phyloP scores from a whole-genome alignment of 108 stramenopile species.

The Aurantiochytrium sp. region DNA sequence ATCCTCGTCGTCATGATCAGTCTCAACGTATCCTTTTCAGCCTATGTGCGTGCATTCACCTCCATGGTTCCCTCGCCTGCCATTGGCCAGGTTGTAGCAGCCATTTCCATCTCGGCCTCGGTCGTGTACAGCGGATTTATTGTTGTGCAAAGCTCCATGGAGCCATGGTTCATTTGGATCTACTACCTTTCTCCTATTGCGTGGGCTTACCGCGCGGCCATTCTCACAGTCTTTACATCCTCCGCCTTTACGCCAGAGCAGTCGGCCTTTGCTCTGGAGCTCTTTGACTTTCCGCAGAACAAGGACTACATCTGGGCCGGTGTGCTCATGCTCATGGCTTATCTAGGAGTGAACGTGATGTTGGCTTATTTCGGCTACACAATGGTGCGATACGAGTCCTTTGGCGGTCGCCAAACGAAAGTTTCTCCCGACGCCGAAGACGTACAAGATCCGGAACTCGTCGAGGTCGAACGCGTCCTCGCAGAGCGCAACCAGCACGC shows the following conservation, averaged over 20 bases:
- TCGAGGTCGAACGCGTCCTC: background rate
- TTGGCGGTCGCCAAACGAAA: background rate
- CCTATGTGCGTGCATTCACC: conserved; percentile 19
- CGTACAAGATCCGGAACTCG: background rate
- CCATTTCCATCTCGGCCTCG: conserved; percentile 24
- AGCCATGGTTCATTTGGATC: background rate
- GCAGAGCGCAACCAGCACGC: background rate
- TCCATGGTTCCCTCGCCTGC: conserved; percentile 27
- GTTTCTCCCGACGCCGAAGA: background rate
- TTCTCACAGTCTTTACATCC: background rate
- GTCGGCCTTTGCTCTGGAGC: background rate
- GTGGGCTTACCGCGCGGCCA: background rate
- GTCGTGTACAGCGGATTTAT: conserved; percentile 51
- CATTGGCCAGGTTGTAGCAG: conserved; percentile 28
- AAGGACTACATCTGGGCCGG: background rate
- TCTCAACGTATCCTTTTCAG: background rate
- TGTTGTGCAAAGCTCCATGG: conserved; percentile 7
- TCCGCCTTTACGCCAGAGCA: background rate
- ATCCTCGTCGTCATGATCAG: background rate
- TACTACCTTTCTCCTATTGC: conserved; percentile 19
- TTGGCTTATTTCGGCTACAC: background rate
- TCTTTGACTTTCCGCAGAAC: background rate
- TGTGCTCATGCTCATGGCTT: background rate
- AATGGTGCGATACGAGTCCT: background rate
- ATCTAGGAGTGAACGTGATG: background rate